These are phyloP conservation scores for Takashimella tepidaria DNA, from an alignment of 1,284 basidiomycete species.

Conservation along the genomic window DNA sequence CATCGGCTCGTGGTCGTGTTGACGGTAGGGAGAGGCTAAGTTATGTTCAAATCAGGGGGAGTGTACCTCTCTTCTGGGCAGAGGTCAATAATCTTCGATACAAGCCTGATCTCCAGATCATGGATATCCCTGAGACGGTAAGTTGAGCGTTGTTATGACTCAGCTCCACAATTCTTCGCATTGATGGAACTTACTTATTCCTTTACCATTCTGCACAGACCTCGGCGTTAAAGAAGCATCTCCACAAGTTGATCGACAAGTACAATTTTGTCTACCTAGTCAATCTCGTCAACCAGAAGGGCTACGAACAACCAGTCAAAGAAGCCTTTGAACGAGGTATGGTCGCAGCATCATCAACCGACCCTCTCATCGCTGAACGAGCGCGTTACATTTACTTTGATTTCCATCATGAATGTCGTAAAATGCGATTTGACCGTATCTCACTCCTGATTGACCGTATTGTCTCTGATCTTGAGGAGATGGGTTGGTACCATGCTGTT, in stretches of 20 bases:
- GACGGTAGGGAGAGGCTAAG: slow-evolving; percentile 57
- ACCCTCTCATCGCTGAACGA: slow-evolving; percentile 34
- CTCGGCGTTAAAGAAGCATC: slow-evolving; percentile 66
- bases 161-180: not conserved
- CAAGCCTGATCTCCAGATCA: slow-evolving; percentile 93
- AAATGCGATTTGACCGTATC: slow-evolving; percentile 93
- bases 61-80: slow-evolving; percentile 92
- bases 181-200: not conserved
- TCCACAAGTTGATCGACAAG: slow-evolving; percentile 64
- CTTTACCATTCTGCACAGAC: slow-evolving; percentile 50
- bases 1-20: slow-evolving; percentile 41
- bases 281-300: slow-evolving; percentile 93
- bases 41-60: slow-evolving; percentile 90
- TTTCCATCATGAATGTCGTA: slow-evolving; percentile 93
- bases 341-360: slow-evolving; percentile 34
- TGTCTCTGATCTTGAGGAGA: slow-evolving; percentile 63
- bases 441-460: slow-evolving; percentile 73
- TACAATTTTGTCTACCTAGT: slow-evolving; percentile 83
- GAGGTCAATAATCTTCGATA: slow-evolving; percentile 95
- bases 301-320: slow-evolving; percentile 91
- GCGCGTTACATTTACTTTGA: slow-evolving; percentile 95
- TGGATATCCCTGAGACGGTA: slow-evolving; percentile 83
- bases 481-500: slow-evolving; percentile 56
- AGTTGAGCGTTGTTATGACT: slow-evolving; percentile 22
- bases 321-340: slow-evolving; percentile 86